phyloP scores from a whole-genome alignment of 169 alveolate genomes.

The Amoebophrya sp. region DNA sequence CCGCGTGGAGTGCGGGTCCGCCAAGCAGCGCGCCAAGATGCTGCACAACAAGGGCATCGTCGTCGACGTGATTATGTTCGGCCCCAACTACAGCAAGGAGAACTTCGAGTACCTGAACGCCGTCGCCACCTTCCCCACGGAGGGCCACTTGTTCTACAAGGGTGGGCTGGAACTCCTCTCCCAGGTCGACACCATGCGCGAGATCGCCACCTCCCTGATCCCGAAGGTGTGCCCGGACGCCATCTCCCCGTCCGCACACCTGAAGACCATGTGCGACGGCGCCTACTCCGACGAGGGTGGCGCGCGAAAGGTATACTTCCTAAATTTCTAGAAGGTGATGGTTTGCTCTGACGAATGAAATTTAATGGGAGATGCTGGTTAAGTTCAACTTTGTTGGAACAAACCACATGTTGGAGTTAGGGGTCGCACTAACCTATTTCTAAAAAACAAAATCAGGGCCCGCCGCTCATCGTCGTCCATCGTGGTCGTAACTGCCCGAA shows the following conservation, averaged over 20 bases:
- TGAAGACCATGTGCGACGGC: neutral
- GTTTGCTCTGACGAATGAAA: too few relatives aligned
- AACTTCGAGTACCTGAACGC: neutral
- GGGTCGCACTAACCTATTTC: too few relatives aligned
- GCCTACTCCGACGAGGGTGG: neutral
- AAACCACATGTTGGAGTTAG: too few relatives aligned
- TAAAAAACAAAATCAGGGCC: too few relatives aligned
- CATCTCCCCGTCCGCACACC: neutral
- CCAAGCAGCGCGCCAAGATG: neutral
- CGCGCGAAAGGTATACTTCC: too few relatives aligned
- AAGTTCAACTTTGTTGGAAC: too few relatives aligned
- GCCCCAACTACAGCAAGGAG: neutral
- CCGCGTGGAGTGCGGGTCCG: neutral
- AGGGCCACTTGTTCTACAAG: neutral
- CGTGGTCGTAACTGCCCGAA: neutral
- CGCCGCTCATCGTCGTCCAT: neutral
- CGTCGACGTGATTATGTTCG: neutral
- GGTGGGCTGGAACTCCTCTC: neutral
- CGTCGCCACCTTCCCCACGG: neutral
- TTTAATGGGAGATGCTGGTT: too few relatives aligned
- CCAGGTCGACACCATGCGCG: neutral
- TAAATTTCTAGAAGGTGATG: too few relatives aligned
- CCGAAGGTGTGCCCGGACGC: conserved; percentile 8
- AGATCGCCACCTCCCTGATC: neutral
- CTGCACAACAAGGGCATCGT: neutral